Base-by-base conservation (phyloP, 345 rosid species). In the Turnera subulata region DNA sequence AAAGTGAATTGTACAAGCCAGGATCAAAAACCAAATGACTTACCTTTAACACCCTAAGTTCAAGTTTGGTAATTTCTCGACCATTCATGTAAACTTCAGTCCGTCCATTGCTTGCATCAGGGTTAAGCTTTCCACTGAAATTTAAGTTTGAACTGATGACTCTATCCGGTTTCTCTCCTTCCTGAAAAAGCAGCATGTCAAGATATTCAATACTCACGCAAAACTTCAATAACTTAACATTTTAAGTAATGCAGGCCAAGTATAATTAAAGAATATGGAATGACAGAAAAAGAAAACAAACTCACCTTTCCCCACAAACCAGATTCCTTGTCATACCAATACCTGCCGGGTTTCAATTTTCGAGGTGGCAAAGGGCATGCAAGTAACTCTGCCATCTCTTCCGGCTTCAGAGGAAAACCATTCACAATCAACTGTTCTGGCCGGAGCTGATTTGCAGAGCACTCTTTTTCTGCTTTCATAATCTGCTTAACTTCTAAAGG, bases 261-360 rank as follows among this genome's bases (percentile, higher is more conserved):
- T 59, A 43, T 21, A 37, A 45, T 3, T 35, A 69, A 58, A 56
- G 64, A 32, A 54, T 22, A 53, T 35, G 35, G 55, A 50, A 35
- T 22, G 53, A 46, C 46, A 53, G 11, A 61, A 26, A 56, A 25
- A n/a, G 7, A 52, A 58, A 9, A 50, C 18, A 25, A 15, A 51
- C 73, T 59, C 58, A 90, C 97, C 84, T 81, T 89, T n/a, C 98
- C 98, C 99, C 99, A 94, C 2, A 78, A 63, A 66, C 99, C 99
- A 23, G 99, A 90, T 68, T 90, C 99, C 67, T 94, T 94, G 69
- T 94, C 99, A 43, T 94, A 94, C 99, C 99, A 94, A 75, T 88
- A 94, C 53, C 76, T 78, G 56, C 99, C 97, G 0, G 97, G 99
- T 74, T 86, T 90, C 77, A 94, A 75, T 73, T 90, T 94, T 64